phyloP scores from a whole-genome alignment of 2,329 filamentous ascomycete genomes.

The Colletotrichum tanaceti region DNA sequence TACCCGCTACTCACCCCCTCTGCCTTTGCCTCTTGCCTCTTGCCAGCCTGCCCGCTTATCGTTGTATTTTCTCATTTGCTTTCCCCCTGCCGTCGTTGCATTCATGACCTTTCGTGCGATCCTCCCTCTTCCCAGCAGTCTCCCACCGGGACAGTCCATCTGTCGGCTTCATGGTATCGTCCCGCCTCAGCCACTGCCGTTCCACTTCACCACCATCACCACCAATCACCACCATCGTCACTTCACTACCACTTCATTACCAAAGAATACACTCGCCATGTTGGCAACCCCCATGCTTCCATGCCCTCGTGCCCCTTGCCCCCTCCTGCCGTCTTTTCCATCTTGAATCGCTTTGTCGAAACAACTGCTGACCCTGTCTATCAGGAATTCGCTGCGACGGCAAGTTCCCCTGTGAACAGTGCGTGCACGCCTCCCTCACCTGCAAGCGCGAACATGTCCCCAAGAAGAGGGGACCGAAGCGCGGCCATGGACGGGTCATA shows the following conservation, averaged over 20 bases:
- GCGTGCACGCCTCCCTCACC: conserved; percentile 66
- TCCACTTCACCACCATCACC: conserved; percentile 32
- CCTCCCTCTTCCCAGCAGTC: conserved; percentile 40
- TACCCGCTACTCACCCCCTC: too few species aligned
- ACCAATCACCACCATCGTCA: conserved; percentile 9
- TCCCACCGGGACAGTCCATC: conserved; percentile 39
- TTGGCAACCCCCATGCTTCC: conserved; percentile 10
- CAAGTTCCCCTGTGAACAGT: conserved; percentile 68
- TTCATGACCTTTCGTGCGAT: conserved; percentile 41
- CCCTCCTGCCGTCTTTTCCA: too few species aligned
- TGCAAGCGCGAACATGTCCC: conserved; percentile 74
- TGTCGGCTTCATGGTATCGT: conserved; percentile 36
- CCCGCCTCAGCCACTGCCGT: conserved; percentile 16
- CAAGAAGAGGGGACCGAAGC: conserved; percentile 73
- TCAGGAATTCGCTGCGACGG: conserved; percentile 60
- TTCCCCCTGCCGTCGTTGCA: conserved; percentile 13
- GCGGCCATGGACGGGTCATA: conserved; percentile 71
- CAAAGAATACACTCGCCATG: conserved; percentile 41
- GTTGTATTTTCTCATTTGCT: conserved; percentile 6
- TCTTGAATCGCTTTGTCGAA: background rate
- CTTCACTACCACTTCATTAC: background rate
- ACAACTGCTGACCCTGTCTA: background rate
- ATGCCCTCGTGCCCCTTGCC: too few species aligned
- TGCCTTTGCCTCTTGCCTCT: too few species aligned
- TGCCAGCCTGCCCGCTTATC: background rate